These are phyloP conservation scores for Calycina herbarum DNA, from an alignment of 2,329 filamentous ascomycete genomes.

Conservation along the genomic window DNA sequence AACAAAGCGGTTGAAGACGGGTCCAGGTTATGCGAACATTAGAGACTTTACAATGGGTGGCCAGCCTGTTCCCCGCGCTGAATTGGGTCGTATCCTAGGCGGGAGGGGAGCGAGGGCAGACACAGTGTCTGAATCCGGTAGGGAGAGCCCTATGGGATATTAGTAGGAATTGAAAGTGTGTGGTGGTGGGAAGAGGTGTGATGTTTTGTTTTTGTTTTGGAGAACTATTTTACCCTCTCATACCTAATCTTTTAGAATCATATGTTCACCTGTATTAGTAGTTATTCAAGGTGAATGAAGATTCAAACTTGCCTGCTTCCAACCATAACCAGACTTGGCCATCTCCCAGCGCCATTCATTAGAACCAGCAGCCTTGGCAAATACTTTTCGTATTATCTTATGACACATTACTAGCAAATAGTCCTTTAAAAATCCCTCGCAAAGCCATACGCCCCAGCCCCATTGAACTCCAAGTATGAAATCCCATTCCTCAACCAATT, in stretches of 20 bases:
- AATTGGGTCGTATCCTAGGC: too few species aligned
- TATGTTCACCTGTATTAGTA: not conserved
- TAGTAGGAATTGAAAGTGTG: not conserved
- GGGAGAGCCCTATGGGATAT: not conserved
- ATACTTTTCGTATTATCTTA: not conserved
- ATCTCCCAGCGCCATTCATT: not conserved
- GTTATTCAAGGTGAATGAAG: not conserved
- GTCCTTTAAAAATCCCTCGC: not conserved
- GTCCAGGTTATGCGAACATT: too few species aligned
- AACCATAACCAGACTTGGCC: not conserved
- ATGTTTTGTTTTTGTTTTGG: not conserved
- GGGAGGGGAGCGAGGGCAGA: too few species aligned
- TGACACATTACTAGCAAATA: not conserved
- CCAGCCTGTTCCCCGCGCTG: too few species aligned
- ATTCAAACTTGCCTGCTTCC: not conserved
- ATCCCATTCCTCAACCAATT: slow-evolving; percentile 28
- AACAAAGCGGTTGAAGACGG: too few species aligned
- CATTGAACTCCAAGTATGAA: not conserved
- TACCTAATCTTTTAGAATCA: not conserved
- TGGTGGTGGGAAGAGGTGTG: not conserved
- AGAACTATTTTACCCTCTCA: not conserved
- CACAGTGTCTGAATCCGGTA: not conserved
- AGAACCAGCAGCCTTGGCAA: not conserved
- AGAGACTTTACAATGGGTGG: too few species aligned
- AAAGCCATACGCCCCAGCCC: not conserved